Evolutionary conservation across 257 asterid genomes (phyloP), one percentile per base, ranked within the genome.

Genomic region (Nicotiana noctiflora): DNA sequence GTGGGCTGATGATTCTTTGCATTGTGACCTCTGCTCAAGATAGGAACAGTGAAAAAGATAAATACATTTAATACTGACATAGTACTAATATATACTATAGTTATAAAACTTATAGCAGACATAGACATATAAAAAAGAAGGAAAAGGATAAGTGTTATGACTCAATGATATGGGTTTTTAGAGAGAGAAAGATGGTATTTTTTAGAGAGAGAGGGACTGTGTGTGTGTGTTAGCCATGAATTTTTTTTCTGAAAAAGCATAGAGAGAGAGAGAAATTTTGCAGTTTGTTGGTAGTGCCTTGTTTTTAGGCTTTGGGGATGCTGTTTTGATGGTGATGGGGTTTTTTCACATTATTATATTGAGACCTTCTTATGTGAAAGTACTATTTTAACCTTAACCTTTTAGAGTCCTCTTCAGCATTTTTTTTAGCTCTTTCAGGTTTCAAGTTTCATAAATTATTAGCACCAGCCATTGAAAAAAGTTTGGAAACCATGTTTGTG

Each of bases 191-290:
- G 21, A 4, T 8, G 21, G 60, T 53, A 53, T 53, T 53, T 53
- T 53, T 53, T 53, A 53, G 51, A 74, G 72, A 40, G 40, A 65
- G 18, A 37, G 57, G 19, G 25, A 56, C 25, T 18, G 62, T 18
- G 62, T 37, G 46, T 7, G 3, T 56, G 34, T 31, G 32, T 29
- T 31, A 56, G 46, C 67, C 66, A 77, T 85, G 59, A 75, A 29
- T 29, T 29, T 83, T 79, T 80, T 89, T 89, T 83, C 82, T 90
- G 81, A 78, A 88, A 87, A 84, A 87, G 25, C 12, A 81, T 53
- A 49, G 63, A 34, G 21, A 23, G 75, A 76, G 74, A 81, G 81
- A 51, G 52, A 64, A 65, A 85, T 81, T 72, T 82, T 83, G 87
- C 19, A 40, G 77, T 70, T 27, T 70, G 77, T 40, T 40, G 77